Percentiles rank a stretch among this genome's conserved stretches.
Evolutionary conservation across 2,329 filamentous ascomycete genomes (phyloP).

Genomic region (Alternaria consortialis): DNA sequence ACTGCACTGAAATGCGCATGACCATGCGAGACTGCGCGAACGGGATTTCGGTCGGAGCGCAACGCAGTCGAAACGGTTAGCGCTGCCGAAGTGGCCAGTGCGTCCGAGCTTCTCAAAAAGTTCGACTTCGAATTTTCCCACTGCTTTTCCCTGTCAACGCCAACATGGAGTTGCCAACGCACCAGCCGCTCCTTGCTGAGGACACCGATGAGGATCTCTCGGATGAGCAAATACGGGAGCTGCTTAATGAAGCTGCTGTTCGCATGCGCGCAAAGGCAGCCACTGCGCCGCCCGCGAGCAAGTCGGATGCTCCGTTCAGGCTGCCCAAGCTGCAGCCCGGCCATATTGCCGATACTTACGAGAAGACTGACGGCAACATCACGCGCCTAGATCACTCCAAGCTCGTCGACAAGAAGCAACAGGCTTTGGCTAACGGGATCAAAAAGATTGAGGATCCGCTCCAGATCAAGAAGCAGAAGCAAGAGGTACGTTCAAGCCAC

Average conservation of each 20-base stretch:
- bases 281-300: slow-evolving; percentile 34
- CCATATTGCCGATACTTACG: slow-evolving; percentile 62
- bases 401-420: slow-evolving; percentile 59
- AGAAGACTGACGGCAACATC: slow-evolving; percentile 62
- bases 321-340: slow-evolving; percentile 62
- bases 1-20: background rate
- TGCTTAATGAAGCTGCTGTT: slow-evolving; percentile 70
- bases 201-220: slow-evolving; percentile 61
- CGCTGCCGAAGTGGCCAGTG: slow-evolving; percentile 35
- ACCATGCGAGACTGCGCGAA: background rate
- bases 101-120: slow-evolving; percentile 32
- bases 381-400: slow-evolving; percentile 63
- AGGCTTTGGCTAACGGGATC: slow-evolving; percentile 58
- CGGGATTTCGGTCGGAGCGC: background rate
- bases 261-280: slow-evolving; percentile 60
- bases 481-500: slow-evolving; percentile 59
- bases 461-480: slow-evolving; percentile 55
- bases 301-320: slow-evolving; percentile 49
- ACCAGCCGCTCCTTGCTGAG: slow-evolving; percentile 44
- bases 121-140: slow-evolving; percentile 36
- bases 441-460: slow-evolving; percentile 64
- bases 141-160: slow-evolving; percentile 29
- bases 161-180: slow-evolving; percentile 51
- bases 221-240: slow-evolving; percentile 69
- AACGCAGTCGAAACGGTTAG: slow-evolving; percentile 8